Conservation (phyloP, 2,329 filamentous ascomycete genomes). For the Fusarium armeniacum region DNA sequence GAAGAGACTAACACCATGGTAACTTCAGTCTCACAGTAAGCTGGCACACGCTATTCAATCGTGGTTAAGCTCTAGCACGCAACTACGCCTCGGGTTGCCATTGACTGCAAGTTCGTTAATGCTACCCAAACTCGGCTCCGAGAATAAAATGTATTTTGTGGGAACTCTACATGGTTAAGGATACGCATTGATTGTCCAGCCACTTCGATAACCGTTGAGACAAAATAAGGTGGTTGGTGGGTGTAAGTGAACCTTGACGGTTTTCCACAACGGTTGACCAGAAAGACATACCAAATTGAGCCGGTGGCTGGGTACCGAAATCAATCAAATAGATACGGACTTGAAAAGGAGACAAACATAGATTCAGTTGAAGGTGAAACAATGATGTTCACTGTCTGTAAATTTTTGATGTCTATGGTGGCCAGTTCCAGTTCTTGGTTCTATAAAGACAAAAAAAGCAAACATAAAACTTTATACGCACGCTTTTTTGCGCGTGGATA, state of each 20-base stretch:
- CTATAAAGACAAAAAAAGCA: slow-evolving; percentile 22
- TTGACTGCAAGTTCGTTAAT: neutral
- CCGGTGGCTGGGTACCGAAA: neutral
- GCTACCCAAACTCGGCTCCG: neutral
- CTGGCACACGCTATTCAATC: neutral
- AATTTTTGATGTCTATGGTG: slow-evolving; percentile 32
- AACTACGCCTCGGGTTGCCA: neutral
- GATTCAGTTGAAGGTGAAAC: slow-evolving; percentile 8
- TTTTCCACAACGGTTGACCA: slow-evolving; percentile 8
- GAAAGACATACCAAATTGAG: neutral
- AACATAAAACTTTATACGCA: slow-evolving; percentile 39
- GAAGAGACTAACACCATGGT: neutral
- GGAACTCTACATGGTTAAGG: neutral
- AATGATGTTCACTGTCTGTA: slow-evolving; percentile 12
- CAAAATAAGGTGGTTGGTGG: slow-evolving; percentile 25
- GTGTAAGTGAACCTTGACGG: slow-evolving; percentile 16
- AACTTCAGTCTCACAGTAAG: neutral
- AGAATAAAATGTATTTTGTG: neutral
- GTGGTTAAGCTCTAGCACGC: neutral
- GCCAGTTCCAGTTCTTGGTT: slow-evolving; percentile 12
- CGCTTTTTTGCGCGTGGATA: slow-evolving; percentile 43
- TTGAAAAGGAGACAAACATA: neutral
- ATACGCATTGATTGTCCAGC: slow-evolving; percentile 7
- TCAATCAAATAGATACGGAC: neutral
- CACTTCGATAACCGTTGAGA: slow-evolving; percentile 13